Evolutionary conservation across 176 grass and related monocot species (phyloP).

Genomic region (Elaeis guineensis): DNA sequence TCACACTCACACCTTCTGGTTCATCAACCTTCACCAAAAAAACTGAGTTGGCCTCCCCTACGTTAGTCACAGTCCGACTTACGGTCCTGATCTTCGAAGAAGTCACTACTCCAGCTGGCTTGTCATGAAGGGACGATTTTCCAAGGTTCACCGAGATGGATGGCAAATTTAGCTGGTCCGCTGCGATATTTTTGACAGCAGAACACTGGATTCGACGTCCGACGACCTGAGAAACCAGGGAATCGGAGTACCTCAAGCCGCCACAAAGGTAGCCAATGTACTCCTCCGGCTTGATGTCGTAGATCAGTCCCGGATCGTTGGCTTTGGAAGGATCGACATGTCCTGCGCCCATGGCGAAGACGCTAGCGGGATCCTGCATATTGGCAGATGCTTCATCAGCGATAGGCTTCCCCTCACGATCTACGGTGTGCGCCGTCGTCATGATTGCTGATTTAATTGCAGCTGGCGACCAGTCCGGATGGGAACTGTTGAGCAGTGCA

Average conservation of each 20-base stretch:
- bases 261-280: not conserved
- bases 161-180: constrained; percentile 15
- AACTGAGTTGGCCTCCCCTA: constrained; percentile 5
- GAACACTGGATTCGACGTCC: not conserved
- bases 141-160: not conserved
- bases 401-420: too few relatives aligned
- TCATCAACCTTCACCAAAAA: constrained; percentile 6
- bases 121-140: too few relatives aligned
- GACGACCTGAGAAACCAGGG: too few relatives aligned
- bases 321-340: not conserved
- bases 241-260: not conserved
- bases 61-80: constrained; percentile 21
- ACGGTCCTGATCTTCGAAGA: not conserved
- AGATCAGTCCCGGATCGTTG: constrained; percentile 1
- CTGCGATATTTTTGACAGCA: not conserved
- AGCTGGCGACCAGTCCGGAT: too few relatives aligned
- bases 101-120: too few relatives aligned
- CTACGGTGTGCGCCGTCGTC: too few relatives aligned
- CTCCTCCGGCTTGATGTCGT: not conserved
- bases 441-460: too few relatives aligned
- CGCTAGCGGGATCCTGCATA: too few relatives aligned
- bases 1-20: constrained; percentile 3
- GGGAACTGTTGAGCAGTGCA: too few relatives aligned
- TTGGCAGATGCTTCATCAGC: too few relatives aligned
- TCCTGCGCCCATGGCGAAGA: not conserved